Percentiles rank a stretch among this genome's conserved stretches.
Evolutionary conservation across 768 basidiomycete species (phyloP).

Genomic region (Rhodotorula kratochvilovae): DNA sequence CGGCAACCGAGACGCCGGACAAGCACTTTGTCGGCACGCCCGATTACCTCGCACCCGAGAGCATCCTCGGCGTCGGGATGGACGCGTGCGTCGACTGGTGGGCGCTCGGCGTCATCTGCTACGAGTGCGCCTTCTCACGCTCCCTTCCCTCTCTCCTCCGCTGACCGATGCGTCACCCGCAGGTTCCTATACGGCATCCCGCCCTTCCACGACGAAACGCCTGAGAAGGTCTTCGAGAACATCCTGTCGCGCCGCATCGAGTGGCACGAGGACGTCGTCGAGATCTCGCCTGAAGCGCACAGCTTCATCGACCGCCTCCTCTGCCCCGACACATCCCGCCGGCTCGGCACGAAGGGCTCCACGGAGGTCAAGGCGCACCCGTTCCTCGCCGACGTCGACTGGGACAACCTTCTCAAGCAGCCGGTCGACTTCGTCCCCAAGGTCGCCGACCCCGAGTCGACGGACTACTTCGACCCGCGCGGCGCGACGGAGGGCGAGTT

Average conservation of each 20-base stretch:
- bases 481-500: conserved; percentile 78
- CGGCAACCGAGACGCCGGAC: conserved; percentile 54
- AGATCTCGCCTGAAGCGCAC: conserved; percentile 67
- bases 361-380: conserved; percentile 89
- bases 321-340: conserved; percentile 68
- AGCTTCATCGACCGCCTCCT: conserved; percentile 86
- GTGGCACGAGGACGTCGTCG: conserved; percentile 76
- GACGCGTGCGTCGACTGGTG: conserved; percentile 99
- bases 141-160: background rate
- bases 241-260: conserved; percentile 89
- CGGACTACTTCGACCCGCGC: conserved; percentile 98
- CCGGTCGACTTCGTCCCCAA: conserved; percentile 72
- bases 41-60: conserved; percentile 85
- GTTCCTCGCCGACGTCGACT: conserved; percentile 84
- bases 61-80: conserved; percentile 86
- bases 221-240: conserved; percentile 96
- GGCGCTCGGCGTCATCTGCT: conserved; percentile 96
- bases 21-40: conserved; percentile 97
- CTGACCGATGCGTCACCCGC: background rate
- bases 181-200: conserved; percentile 82
- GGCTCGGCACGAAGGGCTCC: conserved; percentile 80
- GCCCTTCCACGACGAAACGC: conserved; percentile 95
- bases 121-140: conserved; percentile 58
- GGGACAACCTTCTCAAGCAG: conserved; percentile 71
- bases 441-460: conserved; percentile 90